Base-by-base conservation (phyloP, 2,329 filamentous ascomycete species). In the Penicillium sp. region DNA sequence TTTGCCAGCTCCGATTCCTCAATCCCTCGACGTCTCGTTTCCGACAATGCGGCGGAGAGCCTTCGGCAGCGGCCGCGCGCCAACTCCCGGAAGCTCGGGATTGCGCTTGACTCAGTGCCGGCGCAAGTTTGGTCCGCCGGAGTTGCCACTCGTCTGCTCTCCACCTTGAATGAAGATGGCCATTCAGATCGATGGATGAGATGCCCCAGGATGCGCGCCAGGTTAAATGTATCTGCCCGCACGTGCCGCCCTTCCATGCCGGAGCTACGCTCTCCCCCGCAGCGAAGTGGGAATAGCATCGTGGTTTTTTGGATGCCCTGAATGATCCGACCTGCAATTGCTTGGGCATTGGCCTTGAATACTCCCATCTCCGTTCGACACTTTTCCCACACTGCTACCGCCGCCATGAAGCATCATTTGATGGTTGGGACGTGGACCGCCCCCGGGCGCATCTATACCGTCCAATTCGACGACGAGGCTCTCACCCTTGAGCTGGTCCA, bases 401-500 rank as follows among this genome's bases (percentile, higher is more conserved):
- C 47, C 58, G 81, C 70, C 56, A 93, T 93, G 87, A 85, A 89
- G 69, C 90, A 95, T 72, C 89, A 95, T 76, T 80, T 95, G 69
- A 94, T 95, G 88, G 85, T 93, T 67, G 90, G 90, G 58, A 95
- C 90, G 50, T 95, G 90, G 90, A 93, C 89, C 56, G 88, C 88
- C 53, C 90, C 90, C 50, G 90, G 90, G 43, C 89, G 90, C 70
- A 94, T 95, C 66, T 94, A 94, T 74, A 95, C 90, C 0, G 87
- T 95, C 54, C 84, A 86, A 55, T 95, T 95, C 69, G 89, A 95
- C 74, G 89, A 93, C 62, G 88, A 92, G 73, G 84, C 83, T 36
- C 76, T 91, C 59, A 86, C 85, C 6, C 75, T 95, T 55, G 82
- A 86, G 61, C 74, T 94, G 65, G 76, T 95, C 67, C 91, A 93